phyloP scores from a whole-genome alignment of 2,329 filamentous ascomycete genomes.

The Emmonsiellopsis sp. region DNA sequence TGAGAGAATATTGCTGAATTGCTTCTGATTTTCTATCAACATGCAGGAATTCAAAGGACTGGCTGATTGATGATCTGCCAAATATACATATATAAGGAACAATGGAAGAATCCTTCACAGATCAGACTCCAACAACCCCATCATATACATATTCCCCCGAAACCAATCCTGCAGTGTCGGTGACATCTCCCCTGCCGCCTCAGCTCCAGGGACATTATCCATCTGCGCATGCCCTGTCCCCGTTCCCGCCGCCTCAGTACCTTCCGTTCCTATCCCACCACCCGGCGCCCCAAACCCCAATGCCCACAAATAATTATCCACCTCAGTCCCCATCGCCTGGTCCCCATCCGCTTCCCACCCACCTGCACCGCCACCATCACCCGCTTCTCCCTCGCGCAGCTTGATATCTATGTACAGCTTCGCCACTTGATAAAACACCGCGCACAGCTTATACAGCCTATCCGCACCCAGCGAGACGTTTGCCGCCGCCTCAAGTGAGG shows the following conservation, averaged over 20 bases:
- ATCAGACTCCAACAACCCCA: slow-evolving; percentile 56
- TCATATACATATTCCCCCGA: slow-evolving; percentile 54
- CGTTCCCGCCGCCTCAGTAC: not conserved
- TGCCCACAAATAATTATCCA: slow-evolving; percentile 56
- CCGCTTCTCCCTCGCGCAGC: slow-evolving; percentile 34
- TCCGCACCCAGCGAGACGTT: slow-evolving; percentile 49
- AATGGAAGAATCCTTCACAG: slow-evolving; percentile 7
- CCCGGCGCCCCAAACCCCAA: slow-evolving; percentile 48
- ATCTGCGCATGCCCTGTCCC: not conserved
- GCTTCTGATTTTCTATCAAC: no score
- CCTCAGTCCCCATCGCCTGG: slow-evolving; percentile 37
- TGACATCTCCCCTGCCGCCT: slow-evolving; percentile 14
- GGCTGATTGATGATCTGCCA: not conserved
- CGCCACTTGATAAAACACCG: slow-evolving; percentile 53
- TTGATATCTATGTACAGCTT: slow-evolving; percentile 54
- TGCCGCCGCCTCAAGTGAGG: slow-evolving; percentile 44
- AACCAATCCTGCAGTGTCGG: slow-evolving; percentile 56
- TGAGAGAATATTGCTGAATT: no score
- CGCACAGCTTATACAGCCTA: slow-evolving; percentile 53
- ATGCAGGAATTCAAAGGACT: no score
- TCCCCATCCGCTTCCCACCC: not conserved
- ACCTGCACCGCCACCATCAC: not conserved
- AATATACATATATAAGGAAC: not conserved
- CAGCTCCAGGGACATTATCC: slow-evolving; percentile 2
- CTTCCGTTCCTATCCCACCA: slow-evolving; percentile 5